phyloP scores from a whole-genome alignment of 352 stramenopile species.

The Pythium utonaiense region DNA sequence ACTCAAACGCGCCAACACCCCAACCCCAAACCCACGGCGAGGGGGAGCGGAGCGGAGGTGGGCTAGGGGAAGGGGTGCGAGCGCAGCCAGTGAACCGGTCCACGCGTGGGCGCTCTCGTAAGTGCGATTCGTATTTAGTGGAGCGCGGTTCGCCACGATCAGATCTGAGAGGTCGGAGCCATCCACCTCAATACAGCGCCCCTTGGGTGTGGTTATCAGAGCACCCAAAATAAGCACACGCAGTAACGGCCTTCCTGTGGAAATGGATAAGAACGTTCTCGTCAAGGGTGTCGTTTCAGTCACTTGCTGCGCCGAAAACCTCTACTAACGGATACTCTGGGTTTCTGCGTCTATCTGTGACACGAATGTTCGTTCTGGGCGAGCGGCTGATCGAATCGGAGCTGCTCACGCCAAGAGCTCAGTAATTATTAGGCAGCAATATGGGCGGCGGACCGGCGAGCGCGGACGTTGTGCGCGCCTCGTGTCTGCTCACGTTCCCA shows the following conservation, averaged over 20 bases:
- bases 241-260: neutral
- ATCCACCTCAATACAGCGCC: conserved; percentile 8
- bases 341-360: conserved; percentile 4
- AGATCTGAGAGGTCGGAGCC: neutral
- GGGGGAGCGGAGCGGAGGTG: conserved; percentile 1
- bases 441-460: conserved; percentile 71
- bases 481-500: conserved; percentile 81
- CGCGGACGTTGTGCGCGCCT: conserved; percentile 75
- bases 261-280: neutral
- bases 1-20: neutral
- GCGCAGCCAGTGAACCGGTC: conserved; percentile 25
- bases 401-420: too few relatives aligned
- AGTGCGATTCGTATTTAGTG: conserved; percentile 6
- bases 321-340: neutral
- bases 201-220: neutral
- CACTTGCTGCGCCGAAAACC: neutral
- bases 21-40: neutral
- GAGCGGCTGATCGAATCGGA: neutral
- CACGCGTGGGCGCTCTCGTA: neutral
- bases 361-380: neutral
- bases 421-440: neutral
- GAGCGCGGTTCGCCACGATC: neutral
- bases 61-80: conserved; percentile 23
- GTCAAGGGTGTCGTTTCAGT: neutral
- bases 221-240: conserved; percentile 13